Conservation (phyloP, 371 early-diverging fungal genomes). For the Apophysomyces variabilis region DNA sequence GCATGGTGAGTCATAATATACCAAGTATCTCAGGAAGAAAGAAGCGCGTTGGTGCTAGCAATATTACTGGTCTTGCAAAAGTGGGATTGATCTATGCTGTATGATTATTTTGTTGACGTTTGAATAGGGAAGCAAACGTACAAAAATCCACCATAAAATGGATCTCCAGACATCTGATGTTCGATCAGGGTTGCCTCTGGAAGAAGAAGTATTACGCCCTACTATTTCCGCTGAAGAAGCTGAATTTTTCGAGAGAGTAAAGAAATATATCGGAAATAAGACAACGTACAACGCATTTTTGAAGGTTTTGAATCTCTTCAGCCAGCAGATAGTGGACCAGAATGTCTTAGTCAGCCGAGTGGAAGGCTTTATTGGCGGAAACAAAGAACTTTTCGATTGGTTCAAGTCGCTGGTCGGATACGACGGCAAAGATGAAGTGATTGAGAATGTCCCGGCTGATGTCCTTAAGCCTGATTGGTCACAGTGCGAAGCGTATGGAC, state of each 20-base stretch:
- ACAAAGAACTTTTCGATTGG: constrained; percentile 84
- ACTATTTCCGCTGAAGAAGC: constrained; percentile 71
- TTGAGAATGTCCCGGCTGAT: constrained; percentile 44
- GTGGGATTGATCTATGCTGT: constrained; percentile 9
- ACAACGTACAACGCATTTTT: constrained; percentile 92
- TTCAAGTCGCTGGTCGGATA: constrained; percentile 94
- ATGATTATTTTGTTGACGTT: no score
- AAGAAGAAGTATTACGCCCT: constrained; percentile 19
- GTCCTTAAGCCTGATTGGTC: constrained; percentile 58
- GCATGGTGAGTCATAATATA: not conserved
- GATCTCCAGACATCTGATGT: constrained; percentile 25
- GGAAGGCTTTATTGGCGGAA: constrained; percentile 73
- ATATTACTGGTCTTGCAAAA: not conserved
- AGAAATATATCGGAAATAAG: constrained; percentile 79
- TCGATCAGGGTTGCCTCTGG: constrained; percentile 15
- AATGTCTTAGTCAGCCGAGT: constrained; percentile 84
- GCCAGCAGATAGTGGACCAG: constrained; percentile 90
- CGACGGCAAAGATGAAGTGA: constrained; percentile 59
- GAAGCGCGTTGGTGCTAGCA: not conserved
- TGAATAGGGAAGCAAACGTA: constrained; percentile 13
- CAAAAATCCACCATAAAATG: constrained; percentile 11
- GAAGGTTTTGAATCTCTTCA: constrained; percentile 92
- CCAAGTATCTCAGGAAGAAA: not conserved
- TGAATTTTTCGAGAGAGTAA: constrained; percentile 88
- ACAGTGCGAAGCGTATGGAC: constrained; percentile 54